Evolutionary conservation across 352 stramenopile species (phyloP), one percentile per base, ranked within the genome.

Genomic region (Phytophthora tubulina): DNA sequence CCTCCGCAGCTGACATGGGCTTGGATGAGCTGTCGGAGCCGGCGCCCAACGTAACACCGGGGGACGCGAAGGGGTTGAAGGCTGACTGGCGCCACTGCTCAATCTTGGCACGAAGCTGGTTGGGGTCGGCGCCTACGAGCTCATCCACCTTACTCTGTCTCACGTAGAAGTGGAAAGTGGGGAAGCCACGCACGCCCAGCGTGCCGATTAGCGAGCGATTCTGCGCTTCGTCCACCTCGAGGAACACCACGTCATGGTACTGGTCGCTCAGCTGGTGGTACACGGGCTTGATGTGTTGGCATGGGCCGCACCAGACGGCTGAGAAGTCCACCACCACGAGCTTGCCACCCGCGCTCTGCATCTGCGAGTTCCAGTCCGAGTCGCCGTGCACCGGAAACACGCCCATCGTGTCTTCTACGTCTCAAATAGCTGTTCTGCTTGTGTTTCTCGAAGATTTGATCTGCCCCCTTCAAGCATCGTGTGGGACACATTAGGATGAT

Each of bases 141-240:
- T 97, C 91, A 52, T 97, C 92, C 41, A 97, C 85, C 78, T 97
- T 96, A 65, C 74, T 75, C 61, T 95, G 81, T 65, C 76, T 96
- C 61, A 98, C 75, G 72, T 98, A 98, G 65, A 98, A 96, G 70
- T 96, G 89, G 74, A 98, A 98, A 2, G 92, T 98, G 27, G 92
- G 92, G 74, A 97, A 98, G 31, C 88, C 89, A 14, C 84, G 82
- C 32, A 98, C 88, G 41, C 88, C 90, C 31, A 96, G 59, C 5
- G 86, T 66, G 48, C 78, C 46, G 69, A 97, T 95, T 35, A 97
- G 72, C 60, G 93, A 91, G 38, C 85, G 76, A 75, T 97, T 97
- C 70, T 92, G 78, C 32, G 80, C 92, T 74, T 97, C 89, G 44
- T 95, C 87, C 48, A 94, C 81, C 50, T 91, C 91, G 14, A 97